Base-by-base conservation (phyloP, 176 grass and related monocot species). In the Calamus simplicifolius region DNA sequence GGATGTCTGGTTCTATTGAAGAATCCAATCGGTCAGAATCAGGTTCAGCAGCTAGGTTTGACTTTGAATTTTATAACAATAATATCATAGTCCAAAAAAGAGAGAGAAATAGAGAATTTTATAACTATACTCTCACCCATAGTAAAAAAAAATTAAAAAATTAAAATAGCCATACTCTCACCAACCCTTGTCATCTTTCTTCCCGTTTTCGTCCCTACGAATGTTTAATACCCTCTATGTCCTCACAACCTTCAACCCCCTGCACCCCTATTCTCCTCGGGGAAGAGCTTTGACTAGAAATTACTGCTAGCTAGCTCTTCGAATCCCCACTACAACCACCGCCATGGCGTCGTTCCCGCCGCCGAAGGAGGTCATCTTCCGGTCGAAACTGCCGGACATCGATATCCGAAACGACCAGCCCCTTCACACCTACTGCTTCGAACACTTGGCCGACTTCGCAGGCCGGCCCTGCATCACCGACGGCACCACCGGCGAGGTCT, bases 341-440 rank as follows among this genome's bases (percentile, higher is more conserved):
- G 29, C 26, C 2, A 65, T 65, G 65, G 29, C 3, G 31, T 55
- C 65, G 23, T 25, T 55, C 19, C 17, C 27, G 27, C 51, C 28
- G 52, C 51, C 13, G 52, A 10, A 68, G 65, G 52, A 31, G 4
- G 35, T 14, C 52, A 56, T 68, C 29, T 68, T 68, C 52, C 65
- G 65, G 19, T 68, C 65, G 50, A 68, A 68, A 51, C 52, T 68
- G 19, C 65, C 65, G 27, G 51, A 68, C 65, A 68, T 68, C n/a
- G 27, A 30, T 16, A 68, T 68, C 52, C 27, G 0, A 18, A 68
- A 68, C 26, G 51, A 56, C 65, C 52, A 31, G 27, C 65, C 65
- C 10, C 65, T 68, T 27, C 65, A 68, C 27, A 48, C 52, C 13
- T 68, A 68, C 52, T 68, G 65, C 52, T 68, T 68, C 51, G 52